These are phyloP conservation scores for Abortiporus biennis DNA, from an alignment of 1,284 basidiomycete species.

Conservation along the genomic window DNA sequence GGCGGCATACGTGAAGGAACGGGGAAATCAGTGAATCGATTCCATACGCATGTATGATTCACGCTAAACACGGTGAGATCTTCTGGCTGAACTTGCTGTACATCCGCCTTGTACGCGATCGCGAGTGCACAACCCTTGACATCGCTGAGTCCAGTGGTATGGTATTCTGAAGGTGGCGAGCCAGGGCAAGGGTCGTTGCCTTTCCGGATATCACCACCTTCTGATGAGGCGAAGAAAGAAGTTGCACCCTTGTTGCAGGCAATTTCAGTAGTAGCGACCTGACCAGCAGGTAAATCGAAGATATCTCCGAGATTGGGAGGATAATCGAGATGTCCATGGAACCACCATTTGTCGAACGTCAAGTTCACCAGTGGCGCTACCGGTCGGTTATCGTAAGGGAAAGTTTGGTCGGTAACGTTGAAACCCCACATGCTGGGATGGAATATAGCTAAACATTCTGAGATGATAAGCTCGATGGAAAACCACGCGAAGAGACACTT, in stretches of 20 bases:
- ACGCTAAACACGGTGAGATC: slow-evolving; percentile 72
- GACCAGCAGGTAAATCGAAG: slow-evolving; percentile 53
- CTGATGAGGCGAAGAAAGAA: slow-evolving; percentile 43
- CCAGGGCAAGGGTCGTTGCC: slow-evolving; percentile 44
- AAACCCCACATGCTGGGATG: slow-evolving; percentile 42
- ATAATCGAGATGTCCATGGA: slow-evolving; percentile 55
- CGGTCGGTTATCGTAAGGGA: slow-evolving; percentile 37
- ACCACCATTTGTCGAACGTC: slow-evolving; percentile 68
- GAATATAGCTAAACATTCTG: slow-evolving; percentile 30
- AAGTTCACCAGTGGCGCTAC: slow-evolving; percentile 32
- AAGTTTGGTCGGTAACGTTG: slow-evolving; percentile 49
- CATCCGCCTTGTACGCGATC: slow-evolving; percentile 65
- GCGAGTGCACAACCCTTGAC: slow-evolving; percentile 61
- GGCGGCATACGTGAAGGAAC: slow-evolving; percentile 62
- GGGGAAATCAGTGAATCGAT: slow-evolving; percentile 54
- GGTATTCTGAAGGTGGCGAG: slow-evolving; percentile 35
- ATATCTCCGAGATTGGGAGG: slow-evolving; percentile 53
- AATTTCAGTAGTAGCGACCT: slow-evolving; percentile 46
- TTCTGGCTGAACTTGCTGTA: slow-evolving; percentile 45
- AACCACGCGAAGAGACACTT: too few relatives aligned
- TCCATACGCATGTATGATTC: slow-evolving; percentile 71
- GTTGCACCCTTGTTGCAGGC: slow-evolving; percentile 57
- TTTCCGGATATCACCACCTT: slow-evolving; percentile 46
- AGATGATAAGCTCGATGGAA: too few relatives aligned
- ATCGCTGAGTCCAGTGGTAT: slow-evolving; percentile 48